phyloP scores from a whole-genome alignment of 345 rosid genomes.

The Murraya koenigii region DNA sequence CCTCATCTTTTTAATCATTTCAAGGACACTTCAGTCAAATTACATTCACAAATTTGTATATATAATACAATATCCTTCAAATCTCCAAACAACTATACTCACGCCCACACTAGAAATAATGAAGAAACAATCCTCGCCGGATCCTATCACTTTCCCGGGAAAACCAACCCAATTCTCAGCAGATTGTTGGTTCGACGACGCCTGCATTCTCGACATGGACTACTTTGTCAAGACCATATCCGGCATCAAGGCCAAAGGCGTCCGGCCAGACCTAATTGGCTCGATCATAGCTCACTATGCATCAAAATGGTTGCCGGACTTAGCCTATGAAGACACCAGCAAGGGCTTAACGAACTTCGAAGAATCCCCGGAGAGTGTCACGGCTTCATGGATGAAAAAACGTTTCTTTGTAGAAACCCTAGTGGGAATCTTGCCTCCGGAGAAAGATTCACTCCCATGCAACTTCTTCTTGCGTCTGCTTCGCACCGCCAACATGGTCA shows the following conservation, averaged over 20 bases:
- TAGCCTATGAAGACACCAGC: slow-evolving; percentile 27
- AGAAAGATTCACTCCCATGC: slow-evolving; percentile 76
- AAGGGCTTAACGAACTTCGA: slow-evolving; percentile 22
- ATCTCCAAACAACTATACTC: not conserved
- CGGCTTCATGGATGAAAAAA: slow-evolving; percentile 69
- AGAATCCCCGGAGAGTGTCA: slow-evolving; percentile 52
- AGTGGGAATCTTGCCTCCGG: slow-evolving; percentile 80
- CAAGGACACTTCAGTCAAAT: not conserved
- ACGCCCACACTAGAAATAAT: slow-evolving; percentile 11
- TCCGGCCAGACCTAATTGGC: slow-evolving; percentile 75
- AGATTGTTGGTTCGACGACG: slow-evolving; percentile 62
- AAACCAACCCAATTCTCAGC: slow-evolving; percentile 31
- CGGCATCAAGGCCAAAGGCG: slow-evolving; percentile 75
- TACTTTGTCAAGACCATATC: slow-evolving; percentile 72
- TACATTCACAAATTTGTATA: not conserved
- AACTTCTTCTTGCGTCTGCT: slow-evolving; percentile 82
- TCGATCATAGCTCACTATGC: slow-evolving; percentile 80
- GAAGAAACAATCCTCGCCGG: slow-evolving; percentile 43
- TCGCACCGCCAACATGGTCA: slow-evolving; percentile 74
- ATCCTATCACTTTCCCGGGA: slow-evolving; percentile 30
- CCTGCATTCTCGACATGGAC: slow-evolving; percentile 75
- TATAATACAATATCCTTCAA: not conserved
- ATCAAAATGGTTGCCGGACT: slow-evolving; percentile 85
- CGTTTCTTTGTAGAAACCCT: slow-evolving; percentile 72
- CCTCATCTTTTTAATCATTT: not conserved